Evolutionary conservation across 495 filamentous ascomycete genomes (phyloP), one percentile per base, ranked within the genome.

Genomic region (Trichoderma parareesei): DNA sequence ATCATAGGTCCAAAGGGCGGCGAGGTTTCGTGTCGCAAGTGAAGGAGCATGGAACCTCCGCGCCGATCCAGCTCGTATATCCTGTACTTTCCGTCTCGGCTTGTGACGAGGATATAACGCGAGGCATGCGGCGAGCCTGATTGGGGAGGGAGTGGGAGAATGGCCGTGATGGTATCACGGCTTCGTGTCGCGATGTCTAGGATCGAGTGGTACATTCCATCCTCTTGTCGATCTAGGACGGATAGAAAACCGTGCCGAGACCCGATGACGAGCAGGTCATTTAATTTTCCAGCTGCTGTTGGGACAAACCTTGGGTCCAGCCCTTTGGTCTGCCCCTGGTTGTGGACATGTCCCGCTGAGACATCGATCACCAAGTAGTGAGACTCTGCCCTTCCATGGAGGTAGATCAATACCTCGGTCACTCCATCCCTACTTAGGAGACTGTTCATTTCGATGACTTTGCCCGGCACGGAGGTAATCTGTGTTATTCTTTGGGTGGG

Each of bases 81-180:
- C 40, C 86, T 83, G 67, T 87, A 91, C 41, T 74, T 82, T 0
- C 92, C 90, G 73, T 96, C 88, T 49, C 93, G 83, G 40, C 86
- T 88, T 38, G 87, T 85, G 0, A 88, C 88, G 20, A 95, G 67
- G 44, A 92, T 76, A 49, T 77, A 82, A 41, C 41, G 67, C 2
- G 64, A 16, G 38, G 64, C 68, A 16, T 67, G 64, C 57, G 49
- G 59, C 42, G 42, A 46, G 61, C 60, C 60, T 33, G 71, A 63
- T 65, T 38, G 66, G 40, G n/a, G 65, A 13, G 66, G 75, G 33
- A 80, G 71, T 10, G 74, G 69, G 5, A 79, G 69, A 41, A 97
- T 85, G 7, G 79, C 78, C 0, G 87, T 95, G 61, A 97, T 81
- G 13, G 89, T 83, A 63, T 96, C 90, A 68, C 62, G 63, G 8